A percentile compares a stretch with the other conserved stretches of the same genome.
Evolutionary conservation across 208 protist species (phyloP).

Genomic region (Trypanosoma cruzi): DNA sequence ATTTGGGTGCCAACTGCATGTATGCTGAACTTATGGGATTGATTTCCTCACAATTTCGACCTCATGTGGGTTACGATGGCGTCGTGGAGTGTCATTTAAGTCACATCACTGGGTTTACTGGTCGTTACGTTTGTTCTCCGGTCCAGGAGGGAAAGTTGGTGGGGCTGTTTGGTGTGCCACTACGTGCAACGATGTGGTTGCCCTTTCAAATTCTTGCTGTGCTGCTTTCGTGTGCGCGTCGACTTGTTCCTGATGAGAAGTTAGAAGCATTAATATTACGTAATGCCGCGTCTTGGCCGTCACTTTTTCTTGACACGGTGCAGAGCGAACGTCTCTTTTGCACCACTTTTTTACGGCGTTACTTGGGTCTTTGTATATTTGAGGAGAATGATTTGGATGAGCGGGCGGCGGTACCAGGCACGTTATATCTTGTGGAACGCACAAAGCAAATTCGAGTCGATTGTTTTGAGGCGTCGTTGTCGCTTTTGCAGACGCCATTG

Average conservation of each 20-base stretch:
- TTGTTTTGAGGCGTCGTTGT: constrained; percentile 19
- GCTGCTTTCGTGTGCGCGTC: constrained; percentile 20
- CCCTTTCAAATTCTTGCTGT: constrained; percentile 25
- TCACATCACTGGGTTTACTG: constrained; percentile 27
- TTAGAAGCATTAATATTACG: constrained; percentile 2
- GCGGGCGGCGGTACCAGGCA: constrained; percentile 8
- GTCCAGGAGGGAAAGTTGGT: not conserved
- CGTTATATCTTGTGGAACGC: constrained; percentile 31
- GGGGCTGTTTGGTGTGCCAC: constrained; percentile 18
- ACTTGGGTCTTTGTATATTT: constrained; percentile 26
- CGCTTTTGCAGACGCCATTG: constrained; percentile 25
- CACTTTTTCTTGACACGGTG: constrained; percentile 22
- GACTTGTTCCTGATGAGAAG: constrained; percentile 10
- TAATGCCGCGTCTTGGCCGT: constrained; percentile 14
- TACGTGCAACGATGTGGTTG: constrained; percentile 9
- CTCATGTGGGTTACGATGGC: constrained; percentile 25
- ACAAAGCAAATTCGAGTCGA: not conserved
- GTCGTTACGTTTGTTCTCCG: constrained; percentile 11
- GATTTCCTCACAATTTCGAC: constrained; percentile 2
- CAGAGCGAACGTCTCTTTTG: constrained; percentile 30
- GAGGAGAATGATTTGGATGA: constrained; percentile 31
- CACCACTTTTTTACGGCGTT: constrained; percentile 32
- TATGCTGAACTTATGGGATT: constrained; percentile 16
- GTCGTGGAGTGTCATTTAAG: constrained; percentile 28
- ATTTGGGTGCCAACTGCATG: constrained; percentile 2